Percentiles rank a stretch among this genome's conserved stretches.
phyloP scores from a whole-genome alignment of 2,329 filamentous ascomycete genomes.

The Exophiala viscosa region DNA sequence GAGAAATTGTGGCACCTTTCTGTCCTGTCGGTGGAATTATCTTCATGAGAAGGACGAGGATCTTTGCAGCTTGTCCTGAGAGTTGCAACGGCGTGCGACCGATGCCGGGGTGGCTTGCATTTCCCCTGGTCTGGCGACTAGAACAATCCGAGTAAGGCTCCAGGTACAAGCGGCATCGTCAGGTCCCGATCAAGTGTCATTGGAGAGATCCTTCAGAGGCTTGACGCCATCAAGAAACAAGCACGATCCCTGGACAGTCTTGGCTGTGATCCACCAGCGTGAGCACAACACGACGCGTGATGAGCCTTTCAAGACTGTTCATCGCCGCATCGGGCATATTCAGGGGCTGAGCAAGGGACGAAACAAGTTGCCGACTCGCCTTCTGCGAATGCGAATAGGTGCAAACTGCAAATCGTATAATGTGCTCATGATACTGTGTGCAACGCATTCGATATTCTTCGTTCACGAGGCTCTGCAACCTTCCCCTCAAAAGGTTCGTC shows the following conservation, averaged over 20 bases:
- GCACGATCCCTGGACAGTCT: not conserved
- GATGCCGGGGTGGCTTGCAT: conserved; percentile 12
- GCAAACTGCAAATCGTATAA: no score
- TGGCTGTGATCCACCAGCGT: not conserved
- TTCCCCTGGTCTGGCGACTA: conserved; percentile 6
- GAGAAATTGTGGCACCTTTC: not conserved
- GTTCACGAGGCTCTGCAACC: not conserved
- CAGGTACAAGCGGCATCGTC: conserved; percentile 4
- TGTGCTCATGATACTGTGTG: no score
- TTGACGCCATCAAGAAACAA: not conserved
- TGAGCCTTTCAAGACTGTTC: not conserved
- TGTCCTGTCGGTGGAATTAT: not conserved
- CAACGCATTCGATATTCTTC: not conserved
- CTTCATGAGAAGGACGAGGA: not conserved
- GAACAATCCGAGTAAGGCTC: not conserved
- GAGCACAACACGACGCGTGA: not conserved
- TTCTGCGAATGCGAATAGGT: no score
- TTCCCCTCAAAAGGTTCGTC: not conserved
- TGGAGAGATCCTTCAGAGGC: not conserved
- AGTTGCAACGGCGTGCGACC: not conserved
- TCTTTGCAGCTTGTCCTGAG: not conserved
- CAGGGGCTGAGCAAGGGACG: no score
- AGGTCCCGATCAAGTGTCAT: conserved; percentile 4
- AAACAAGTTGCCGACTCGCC: no score
- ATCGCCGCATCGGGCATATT: not conserved